Evolutionary conservation across 192 early-diverging fungal species (phyloP).

Genomic region (Coemansia sp.): DNA sequence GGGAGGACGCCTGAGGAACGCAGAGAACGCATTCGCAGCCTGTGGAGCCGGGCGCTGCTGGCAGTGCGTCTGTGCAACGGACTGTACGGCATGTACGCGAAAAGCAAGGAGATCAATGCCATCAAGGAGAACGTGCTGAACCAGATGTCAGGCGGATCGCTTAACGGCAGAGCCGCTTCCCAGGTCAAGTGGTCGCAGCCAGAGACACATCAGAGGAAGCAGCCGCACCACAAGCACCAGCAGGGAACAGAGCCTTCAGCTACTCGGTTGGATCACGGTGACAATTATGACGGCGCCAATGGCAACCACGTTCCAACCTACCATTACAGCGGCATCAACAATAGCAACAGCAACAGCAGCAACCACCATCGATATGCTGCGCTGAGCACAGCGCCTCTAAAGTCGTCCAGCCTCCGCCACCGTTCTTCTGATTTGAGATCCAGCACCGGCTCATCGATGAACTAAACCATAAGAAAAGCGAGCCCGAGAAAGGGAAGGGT

Average conservation of each 20-base stretch:
- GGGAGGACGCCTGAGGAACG: neutral
- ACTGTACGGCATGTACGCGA: conserved; percentile 7
- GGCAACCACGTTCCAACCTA: neutral
- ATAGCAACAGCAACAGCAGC: conserved; percentile 9
- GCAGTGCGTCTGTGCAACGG: conserved; percentile 31
- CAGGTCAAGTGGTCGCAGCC: conserved; percentile 3
- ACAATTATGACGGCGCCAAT: neutral
- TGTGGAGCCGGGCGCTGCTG: conserved; percentile 36
- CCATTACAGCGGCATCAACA: neutral
- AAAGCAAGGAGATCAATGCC: conserved; percentile 6
- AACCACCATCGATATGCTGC: conserved; percentile 25
- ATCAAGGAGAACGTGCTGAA: conserved; percentile 30
- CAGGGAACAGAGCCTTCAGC: neutral
- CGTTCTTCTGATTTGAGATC: conserved; percentile 36
- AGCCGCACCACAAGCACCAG: neutral
- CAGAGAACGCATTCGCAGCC: conserved; percentile 10
- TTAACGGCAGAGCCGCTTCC: neutral
- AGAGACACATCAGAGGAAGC: neutral
- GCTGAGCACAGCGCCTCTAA: conserved; percentile 29
- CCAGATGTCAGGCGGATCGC: neutral
- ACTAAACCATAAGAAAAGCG: neutral
- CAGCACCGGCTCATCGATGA: conserved; percentile 33
- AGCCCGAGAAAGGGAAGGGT: no score
- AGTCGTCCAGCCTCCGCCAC: conserved; percentile 47
- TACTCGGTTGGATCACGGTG: neutral